Evolutionary conservation across 2,329 filamentous ascomycete species (phyloP), one percentile per base, ranked within the genome.

Genomic region (Sclerotinia glacialis): DNA sequence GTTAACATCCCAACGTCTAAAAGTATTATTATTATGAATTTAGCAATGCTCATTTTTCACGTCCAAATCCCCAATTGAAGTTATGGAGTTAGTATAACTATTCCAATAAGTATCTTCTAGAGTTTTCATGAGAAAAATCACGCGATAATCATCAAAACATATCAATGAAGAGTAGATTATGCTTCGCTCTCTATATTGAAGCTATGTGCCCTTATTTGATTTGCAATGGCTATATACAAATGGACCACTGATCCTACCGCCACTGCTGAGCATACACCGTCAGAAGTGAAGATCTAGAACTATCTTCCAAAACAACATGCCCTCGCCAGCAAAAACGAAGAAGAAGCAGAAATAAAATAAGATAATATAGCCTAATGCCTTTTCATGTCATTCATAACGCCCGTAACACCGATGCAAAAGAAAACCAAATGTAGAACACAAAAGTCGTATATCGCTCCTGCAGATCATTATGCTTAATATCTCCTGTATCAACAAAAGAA

Each of bases 401-500:
- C 73, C 31, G 23, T 49, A 73, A 75, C 74, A 70, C 75, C 74
- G 55, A 68, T 73, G 72, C 72, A 69, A 67, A 59, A 72, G 64
- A 68, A 40, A 61, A 69, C 66, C 60, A 69, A 69, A 73, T 71
- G 71, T 69, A 69, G 58, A 66, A 68, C 65, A 70, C 68, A 70
- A 67, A 64, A 42, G 69, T 79, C 78, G 73, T 81, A 80, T 78
- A 82, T 82, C 77, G 78, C 79, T 80, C 79, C 79, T 82, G 80
- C 80, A 80, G 75, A 83, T 82, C 80, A 75, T 82, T 78, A 79
- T 74, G 73, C 74, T 76, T 75, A 69, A 74, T 72, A 76, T 74
- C 73, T 74, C 72, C 73, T 73, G 74, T 75, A 73, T 73, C 74
- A 72, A 75, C 67, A 76, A 78, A 73, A 74, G 72, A 74, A 68